Evolutionary conservation across 805 yeast genomes (phyloP), one percentile per base, ranked within the genome.

Genomic region (Starmerella khaoyaiensis): DNA sequence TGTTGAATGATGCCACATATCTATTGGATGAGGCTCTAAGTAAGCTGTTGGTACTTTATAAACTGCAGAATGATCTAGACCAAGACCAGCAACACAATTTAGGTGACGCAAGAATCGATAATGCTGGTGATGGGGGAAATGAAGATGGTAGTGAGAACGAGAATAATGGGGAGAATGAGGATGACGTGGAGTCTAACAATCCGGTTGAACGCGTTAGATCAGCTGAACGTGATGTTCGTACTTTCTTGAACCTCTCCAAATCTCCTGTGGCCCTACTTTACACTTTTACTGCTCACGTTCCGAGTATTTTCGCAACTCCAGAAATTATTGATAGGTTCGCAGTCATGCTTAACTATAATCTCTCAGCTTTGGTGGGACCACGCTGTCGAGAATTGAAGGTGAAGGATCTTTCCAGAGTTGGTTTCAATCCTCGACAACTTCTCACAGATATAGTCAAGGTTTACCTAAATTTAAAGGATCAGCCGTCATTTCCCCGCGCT

Each of bases 291-390:
- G 66, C 72, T 41, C 87, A 87, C 45, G 81, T 82, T 8, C 95
- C 97, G 7, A 66, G 64, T 35, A 87, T 94, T 0, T 90, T 90
- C 60, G 73, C 75, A 4, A 78, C 82, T 29, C 74, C 81, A 2
- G 98, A 90, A 59, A 76, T 90, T 51, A 94, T 87, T 28, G 94
- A 84, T 51, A 70, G 98, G 58, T 64, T 90, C 45, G 94, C 98
- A 0, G 84, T 94, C 31, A 90, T 90, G 99, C 65, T 90, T 55
- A 79, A 90, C 61, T 87, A 86, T 60, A 90, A 90, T 55, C 63
- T 90, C 44, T 79, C 74, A 34, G 83, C 87, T n/a, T 65, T 90
- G 58, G 96, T 84, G 19, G 99, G 99, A 0, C 96, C 97, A 12
- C 79, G 79, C 54, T 86, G 94, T 61, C 72, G 86, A 8, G 84